Conservation (phyloP, 805 yeast genomes). For the Debaryomyces prosopidis region DNA sequence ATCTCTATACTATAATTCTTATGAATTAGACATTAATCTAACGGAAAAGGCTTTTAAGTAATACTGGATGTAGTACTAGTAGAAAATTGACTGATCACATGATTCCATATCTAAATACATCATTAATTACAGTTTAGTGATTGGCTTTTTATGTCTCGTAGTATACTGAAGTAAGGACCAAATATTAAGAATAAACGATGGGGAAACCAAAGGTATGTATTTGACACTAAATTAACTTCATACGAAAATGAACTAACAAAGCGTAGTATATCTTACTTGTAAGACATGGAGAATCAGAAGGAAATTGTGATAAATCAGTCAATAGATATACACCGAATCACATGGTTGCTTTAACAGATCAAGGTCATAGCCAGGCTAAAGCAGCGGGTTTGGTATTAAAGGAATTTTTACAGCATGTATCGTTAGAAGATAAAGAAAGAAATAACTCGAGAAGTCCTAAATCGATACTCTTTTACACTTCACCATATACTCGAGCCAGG, state of each 20-base stretch:
- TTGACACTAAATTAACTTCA: neutral
- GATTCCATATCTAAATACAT: no score
- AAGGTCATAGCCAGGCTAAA: constrained; percentile 66
- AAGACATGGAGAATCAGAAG: constrained; percentile 92
- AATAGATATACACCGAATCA: constrained; percentile 82
- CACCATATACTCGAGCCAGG: constrained; percentile 83
- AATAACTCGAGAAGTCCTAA: constrained; percentile 18
- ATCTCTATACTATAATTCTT: neutral
- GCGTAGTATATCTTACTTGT: constrained; percentile 69
- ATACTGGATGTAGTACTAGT: no score
- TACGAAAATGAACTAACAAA: constrained; percentile 7
- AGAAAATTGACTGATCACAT: no score
- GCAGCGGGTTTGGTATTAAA: constrained; percentile 57
- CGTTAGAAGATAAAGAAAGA: constrained; percentile 22
- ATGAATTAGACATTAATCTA: neutral
- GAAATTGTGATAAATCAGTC: constrained; percentile 82
- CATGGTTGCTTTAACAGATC: constrained; percentile 66
- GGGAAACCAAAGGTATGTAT: constrained; percentile 34
- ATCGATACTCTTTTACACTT: constrained; percentile 73
- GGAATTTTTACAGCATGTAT: constrained; percentile 36
- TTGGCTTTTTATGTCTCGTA: neutral
- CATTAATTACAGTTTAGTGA: no score
- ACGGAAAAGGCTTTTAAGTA: neutral
- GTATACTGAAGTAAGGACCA: neutral
- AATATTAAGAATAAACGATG: constrained; percentile 14